Evolutionary conservation across 1,284 basidiomycete species (phyloP).

Genomic region (Moesziomyces sp.): DNA sequence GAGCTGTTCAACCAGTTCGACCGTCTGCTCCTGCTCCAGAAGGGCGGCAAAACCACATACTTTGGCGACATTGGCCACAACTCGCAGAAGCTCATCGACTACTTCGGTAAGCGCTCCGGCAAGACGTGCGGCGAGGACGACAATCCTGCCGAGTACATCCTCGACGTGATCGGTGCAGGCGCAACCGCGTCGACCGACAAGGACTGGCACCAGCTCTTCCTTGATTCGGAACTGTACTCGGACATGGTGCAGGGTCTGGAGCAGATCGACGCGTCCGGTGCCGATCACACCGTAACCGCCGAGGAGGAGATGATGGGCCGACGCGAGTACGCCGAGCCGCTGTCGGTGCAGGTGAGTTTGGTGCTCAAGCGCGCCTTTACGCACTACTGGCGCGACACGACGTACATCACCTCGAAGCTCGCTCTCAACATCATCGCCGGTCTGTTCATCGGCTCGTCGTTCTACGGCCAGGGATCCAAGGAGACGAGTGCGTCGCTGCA

Average conservation of each 20-base stretch:
- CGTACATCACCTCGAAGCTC: conserved; percentile 53
- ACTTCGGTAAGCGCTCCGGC: conserved; percentile 78
- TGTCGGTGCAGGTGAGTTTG: conserved; percentile 52
- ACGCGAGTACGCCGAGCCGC: conserved; percentile 60
- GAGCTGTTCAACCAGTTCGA: conserved; percentile 60
- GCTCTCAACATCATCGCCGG: conserved; percentile 71
- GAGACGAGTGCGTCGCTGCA: conserved; percentile 69
- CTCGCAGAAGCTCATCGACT: conserved; percentile 74
- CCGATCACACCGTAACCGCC: conserved; percentile 7
- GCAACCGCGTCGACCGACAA: conserved; percentile 57
- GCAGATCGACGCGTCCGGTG: conserved; percentile 11
- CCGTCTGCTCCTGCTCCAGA: conserved; percentile 55
- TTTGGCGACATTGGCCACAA: conserved; percentile 79
- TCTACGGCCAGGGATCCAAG: conserved; percentile 55
- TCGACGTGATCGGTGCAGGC: conserved; percentile 63
- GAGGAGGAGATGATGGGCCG: conserved; percentile 54
- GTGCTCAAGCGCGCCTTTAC: conserved; percentile 55
- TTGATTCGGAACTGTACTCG: conserved; percentile 35
- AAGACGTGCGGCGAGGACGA: conserved; percentile 62
- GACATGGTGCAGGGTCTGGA: conserved; percentile 41
- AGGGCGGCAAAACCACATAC: conserved; percentile 58
- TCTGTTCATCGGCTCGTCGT: conserved; percentile 73
- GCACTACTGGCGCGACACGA: conserved; percentile 66
- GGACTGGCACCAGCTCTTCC: conserved; percentile 61
- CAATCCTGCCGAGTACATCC: conserved; percentile 62